phyloP scores from a whole-genome alignment of 495 filamentous ascomycete species.

The Bathelium albidoporum region DNA sequence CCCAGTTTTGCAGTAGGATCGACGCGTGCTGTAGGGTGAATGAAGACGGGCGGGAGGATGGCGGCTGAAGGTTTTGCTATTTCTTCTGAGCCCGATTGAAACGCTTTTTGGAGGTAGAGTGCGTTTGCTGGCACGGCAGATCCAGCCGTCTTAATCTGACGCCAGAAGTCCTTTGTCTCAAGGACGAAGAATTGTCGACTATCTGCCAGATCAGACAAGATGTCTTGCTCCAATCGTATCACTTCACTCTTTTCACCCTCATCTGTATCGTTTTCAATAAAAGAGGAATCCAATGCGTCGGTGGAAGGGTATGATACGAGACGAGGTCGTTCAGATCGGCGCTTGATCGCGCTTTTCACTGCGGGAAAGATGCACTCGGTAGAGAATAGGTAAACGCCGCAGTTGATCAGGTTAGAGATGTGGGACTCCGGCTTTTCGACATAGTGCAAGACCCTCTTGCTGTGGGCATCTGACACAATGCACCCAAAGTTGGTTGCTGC shows the following conservation, averaged over 20 bases:
- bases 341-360: slow-evolving; percentile 91
- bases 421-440: slow-evolving; percentile 98
- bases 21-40: slow-evolving; percentile 87
- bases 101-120: slow-evolving; percentile 91
- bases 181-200: slow-evolving; percentile 97
- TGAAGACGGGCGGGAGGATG: slow-evolving; percentile 90
- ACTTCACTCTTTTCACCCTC: slow-evolving; percentile 74
- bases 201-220: slow-evolving; percentile 91
- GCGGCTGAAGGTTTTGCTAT: slow-evolving; percentile 75
- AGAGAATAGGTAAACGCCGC: slow-evolving; percentile 94
- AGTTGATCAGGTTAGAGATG: slow-evolving; percentile 99
- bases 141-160: slow-evolving; percentile 98
- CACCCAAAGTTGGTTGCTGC: slow-evolving; percentile 94
- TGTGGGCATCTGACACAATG: slow-evolving; percentile 92
- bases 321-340: slow-evolving; percentile 81
- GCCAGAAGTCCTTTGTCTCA: slow-evolving; percentile 99
- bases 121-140: slow-evolving; percentile 97
- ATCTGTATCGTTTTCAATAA: slow-evolving; percentile 60
- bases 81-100: slow-evolving; percentile 72
- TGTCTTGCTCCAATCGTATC: slow-evolving; percentile 93
- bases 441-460: slow-evolving; percentile 94
- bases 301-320: slow-evolving; percentile 89
- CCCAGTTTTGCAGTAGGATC: slow-evolving; percentile 95
- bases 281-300: slow-evolving; percentile 80
- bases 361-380: slow-evolving; percentile 94